Percentiles rank a stretch among this genome's conserved stretches.
phyloP scores from a whole-genome alignment of 2,329 filamentous ascomycete genomes.

The Trichoderma brevicompactum region DNA sequence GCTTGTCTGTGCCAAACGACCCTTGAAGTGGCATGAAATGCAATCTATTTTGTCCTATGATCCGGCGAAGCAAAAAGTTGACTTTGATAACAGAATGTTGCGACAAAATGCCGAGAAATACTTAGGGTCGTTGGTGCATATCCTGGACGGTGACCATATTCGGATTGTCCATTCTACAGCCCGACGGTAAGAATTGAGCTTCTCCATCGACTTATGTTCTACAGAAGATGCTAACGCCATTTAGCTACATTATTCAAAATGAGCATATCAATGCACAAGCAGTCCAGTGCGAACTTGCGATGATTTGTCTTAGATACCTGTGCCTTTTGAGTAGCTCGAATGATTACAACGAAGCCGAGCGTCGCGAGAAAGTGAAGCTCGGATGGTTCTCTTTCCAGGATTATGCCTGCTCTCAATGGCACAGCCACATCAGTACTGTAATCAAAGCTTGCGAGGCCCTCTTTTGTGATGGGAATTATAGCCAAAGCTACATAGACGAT shows the following conservation, averaged over 20 bases:
- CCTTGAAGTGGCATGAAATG: constrained; percentile 18
- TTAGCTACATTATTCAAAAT: neutral
- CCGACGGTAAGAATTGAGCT: neutral
- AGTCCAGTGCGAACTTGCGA: neutral
- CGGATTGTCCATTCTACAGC: constrained; percentile 18
- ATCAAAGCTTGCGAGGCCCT: neutral
- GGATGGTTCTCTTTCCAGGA: constrained; percentile 21
- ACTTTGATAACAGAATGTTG: constrained; percentile 20
- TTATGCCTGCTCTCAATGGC: constrained; percentile 21
- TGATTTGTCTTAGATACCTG: constrained; percentile 1
- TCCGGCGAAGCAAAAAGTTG: neutral
- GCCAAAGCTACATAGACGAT: neutral
- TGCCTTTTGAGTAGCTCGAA: neutral
- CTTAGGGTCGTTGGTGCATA: neutral
- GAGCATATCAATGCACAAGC: neutral
- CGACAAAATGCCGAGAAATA: constrained; percentile 3
- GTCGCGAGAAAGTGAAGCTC: neutral
- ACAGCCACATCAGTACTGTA: neutral
- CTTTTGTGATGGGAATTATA: neutral
- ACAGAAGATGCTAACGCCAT: neutral
- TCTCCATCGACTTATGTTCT: too few species aligned
- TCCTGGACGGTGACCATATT: neutral
- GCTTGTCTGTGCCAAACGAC: constrained; percentile 14
- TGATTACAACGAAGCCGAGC: neutral
- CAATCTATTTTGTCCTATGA: constrained; percentile 10